Evolutionary conservation across 2,329 filamentous ascomycete species (phyloP), one percentile per base, ranked within the genome.

Genomic region (Penicillium sp.): DNA sequence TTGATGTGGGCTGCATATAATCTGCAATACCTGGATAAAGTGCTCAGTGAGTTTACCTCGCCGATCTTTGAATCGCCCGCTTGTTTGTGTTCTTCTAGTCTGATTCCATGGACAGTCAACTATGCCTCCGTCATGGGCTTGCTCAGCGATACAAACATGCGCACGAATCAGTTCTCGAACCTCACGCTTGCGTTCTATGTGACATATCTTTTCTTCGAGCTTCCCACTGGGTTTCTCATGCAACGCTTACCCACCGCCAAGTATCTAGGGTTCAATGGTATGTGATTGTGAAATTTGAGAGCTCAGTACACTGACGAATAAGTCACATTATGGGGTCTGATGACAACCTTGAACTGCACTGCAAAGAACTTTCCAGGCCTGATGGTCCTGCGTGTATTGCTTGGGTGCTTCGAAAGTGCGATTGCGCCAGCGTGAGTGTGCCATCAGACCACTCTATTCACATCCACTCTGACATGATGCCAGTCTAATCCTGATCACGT

Each of bases 1-100:
- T 55, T 79, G 54, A 77, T 81, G 75, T 82, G 71, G 52, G 76
- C 60, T 62, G 82, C 76, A 1, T 86, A 86, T 62, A 78, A 82
- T n/a, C 71, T 86, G 5, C 84, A 86, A 56, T 86, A 81, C 58
- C 73, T 84, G 1, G 85, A 87, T 70, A 86, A 87, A 66, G 81
- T 81, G 0, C 56, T 71, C 42, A 68, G 67, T 68, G 55, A 0
- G 69, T 85, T 1, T 77, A 72, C n/a, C 81, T 38, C 7, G 14
- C 10, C 18, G 2, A 18, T 18, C 18, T 34, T 14, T 6, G 5
- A 27, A 27, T 8, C 5, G 8, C n/a, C n/a, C n/a, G n/a, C 24
- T 27, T 27, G 24, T 4, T 27, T 8, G 5, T 8, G 24, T 27
- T 8, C 5, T 27, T 6, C 8, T 27, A 4, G 24, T 5, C 24